Evolutionary conservation across 2,329 filamentous ascomycete genomes (phyloP), one percentile per base, ranked within the genome.

Genomic region (Alternaria angustiovoidea): DNA sequence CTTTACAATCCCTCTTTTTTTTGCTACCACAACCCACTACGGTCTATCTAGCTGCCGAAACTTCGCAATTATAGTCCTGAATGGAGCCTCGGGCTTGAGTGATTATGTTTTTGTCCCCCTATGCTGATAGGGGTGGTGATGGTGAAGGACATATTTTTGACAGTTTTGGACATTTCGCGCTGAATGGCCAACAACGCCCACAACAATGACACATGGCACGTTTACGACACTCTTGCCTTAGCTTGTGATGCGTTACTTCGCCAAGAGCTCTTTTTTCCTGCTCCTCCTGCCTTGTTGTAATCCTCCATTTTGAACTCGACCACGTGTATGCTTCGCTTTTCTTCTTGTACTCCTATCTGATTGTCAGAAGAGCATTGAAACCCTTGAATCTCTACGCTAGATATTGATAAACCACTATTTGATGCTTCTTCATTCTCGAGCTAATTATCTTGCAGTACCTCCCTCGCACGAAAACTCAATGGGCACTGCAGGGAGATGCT

Each of bases 401-500:
- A 3, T 8, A 0, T 3, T 11, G 2, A 2, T 11, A 24, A 2
- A 4, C 2, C 16, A 9, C n/a, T 2, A 41, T 3, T 14, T 22
- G 11, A 14, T 22, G 44, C 18, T 6, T 34, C 22, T 4, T 24
- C 12, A 5, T 5, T 4, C 34, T 9, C 11, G 30, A 34, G 1
- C 5, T 9, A 2, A 5, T 11, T 1, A 4, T 34, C 7, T 48
- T 9, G 30, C 4, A 36, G 11, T 20, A 22, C 1, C 7, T 3
- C 20, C 7, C 12, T 48, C 16, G n/a, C 12, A 12, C 18, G 12
- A 47, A 7, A 7, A 34, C n/a, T 16, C 7, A 39, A 20, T 39
- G 7, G 38, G 9, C 22, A 22, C 18, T 41, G 18, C 38, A 7
- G 11, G 8, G 11, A 5, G 8, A 6, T 9, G 14, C 3, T 7